phyloP scores from a whole-genome alignment of 805 yeast species.

The Nakazawaea wickerhamii region DNA sequence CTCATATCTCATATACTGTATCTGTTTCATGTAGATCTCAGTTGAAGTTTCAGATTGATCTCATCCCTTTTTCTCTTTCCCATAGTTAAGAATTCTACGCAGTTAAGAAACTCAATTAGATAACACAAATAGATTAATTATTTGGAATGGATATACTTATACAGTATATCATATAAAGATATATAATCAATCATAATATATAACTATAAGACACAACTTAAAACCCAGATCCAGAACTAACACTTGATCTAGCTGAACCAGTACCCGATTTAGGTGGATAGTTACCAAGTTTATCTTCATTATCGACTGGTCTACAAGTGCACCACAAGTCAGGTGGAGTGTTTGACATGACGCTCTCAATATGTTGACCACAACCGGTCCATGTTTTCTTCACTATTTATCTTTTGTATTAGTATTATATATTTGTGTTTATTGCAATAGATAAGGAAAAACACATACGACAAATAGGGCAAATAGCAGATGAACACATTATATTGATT shows the following conservation, averaged over 20 bases:
- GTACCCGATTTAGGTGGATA: conserved; percentile 64
- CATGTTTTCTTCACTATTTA: conserved; percentile 45
- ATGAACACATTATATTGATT: conserved; percentile 24
- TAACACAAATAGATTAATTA: too few species aligned
- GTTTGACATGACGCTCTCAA: conserved; percentile 46
- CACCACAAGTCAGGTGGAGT: conserved; percentile 43
- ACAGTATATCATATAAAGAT: too few species aligned
- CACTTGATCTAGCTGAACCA: conserved; percentile 41
- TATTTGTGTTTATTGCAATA: not conserved
- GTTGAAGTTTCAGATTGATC: not conserved
- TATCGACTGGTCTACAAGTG: conserved; percentile 44
- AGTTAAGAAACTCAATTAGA: too few species aligned
- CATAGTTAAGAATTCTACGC: too few species aligned
- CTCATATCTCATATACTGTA: not conserved
- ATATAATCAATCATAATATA: too few species aligned
- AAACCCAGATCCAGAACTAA: conserved; percentile 18
- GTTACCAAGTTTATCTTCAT: conserved; percentile 26
- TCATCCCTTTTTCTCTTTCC: too few species aligned
- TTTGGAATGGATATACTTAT: too few species aligned
- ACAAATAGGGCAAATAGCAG: conserved; percentile 34
- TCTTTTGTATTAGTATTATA: not conserved
- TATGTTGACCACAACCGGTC: conserved; percentile 61
- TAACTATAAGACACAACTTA: too few species aligned
- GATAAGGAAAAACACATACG: conserved; percentile 14
- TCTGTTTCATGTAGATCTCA: not conserved